A percentile compares a stretch with the other conserved stretches of the same genome.
phyloP scores from a whole-genome alignment of 2,329 filamentous ascomycete genomes.

The Aureobasidium sp. region DNA sequence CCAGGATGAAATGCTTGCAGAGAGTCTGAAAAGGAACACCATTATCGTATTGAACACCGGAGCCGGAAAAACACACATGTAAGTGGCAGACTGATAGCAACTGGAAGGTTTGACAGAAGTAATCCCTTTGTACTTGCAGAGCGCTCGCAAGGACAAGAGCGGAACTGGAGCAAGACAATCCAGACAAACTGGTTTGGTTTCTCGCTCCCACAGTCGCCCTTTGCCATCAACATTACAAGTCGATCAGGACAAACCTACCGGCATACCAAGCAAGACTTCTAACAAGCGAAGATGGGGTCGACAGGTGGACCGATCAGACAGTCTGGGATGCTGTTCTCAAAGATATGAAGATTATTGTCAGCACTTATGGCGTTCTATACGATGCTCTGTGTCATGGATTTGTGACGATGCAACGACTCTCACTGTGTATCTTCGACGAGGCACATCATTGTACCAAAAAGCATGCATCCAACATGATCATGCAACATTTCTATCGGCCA shows the following conservation, averaged over 20 bases:
- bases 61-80: slow-evolving; percentile 43
- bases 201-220: slow-evolving; percentile 40
- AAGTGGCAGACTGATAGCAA: background rate
- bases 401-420: slow-evolving; percentile 55
- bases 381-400: slow-evolving; percentile 73
- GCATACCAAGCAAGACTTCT: slow-evolving; percentile 55
- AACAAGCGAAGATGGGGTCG: slow-evolving; percentile 60
- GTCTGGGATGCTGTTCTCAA: slow-evolving; percentile 62
- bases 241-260: slow-evolving; percentile 32
- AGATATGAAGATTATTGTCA: slow-evolving; percentile 65
- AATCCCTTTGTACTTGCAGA: background rate
- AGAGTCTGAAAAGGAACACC: slow-evolving; percentile 38
- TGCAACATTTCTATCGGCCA: slow-evolving; percentile 63
- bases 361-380: slow-evolving; percentile 66
- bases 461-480: slow-evolving; percentile 62
- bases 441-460: slow-evolving; percentile 67
- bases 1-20: slow-evolving; percentile 44
- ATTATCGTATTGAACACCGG: slow-evolving; percentile 46
- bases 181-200: slow-evolving; percentile 41
- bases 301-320: slow-evolving; percentile 62
- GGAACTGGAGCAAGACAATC: slow-evolving; percentile 35
- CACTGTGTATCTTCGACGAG: slow-evolving; percentile 77
- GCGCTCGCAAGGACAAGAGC: slow-evolving; percentile 38
- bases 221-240: slow-evolving; percentile 38
- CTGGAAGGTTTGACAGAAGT: slow-evolving; percentile 2